A percentile compares a stretch with the other conserved stretches of the same genome.
phyloP scores from a whole-genome alignment of 495 filamentous ascomycete species.

The Daldinia caldariorum region DNA sequence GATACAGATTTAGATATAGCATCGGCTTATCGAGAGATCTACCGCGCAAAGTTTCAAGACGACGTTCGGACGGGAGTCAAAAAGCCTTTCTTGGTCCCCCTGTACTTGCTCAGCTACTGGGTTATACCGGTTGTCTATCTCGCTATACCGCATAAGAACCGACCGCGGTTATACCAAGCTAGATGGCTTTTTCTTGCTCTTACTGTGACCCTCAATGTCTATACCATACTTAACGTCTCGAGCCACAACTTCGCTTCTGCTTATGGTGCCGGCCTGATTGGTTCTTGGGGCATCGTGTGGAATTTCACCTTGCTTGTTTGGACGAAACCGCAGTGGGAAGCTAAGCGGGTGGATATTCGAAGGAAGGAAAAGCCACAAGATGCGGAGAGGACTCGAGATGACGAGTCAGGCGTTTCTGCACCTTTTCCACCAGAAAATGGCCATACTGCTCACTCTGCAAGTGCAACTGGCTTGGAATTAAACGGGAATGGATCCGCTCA shows the following conservation, averaged over 20 bases:
- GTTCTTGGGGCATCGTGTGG: constrained; percentile 75
- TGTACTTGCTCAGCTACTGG: constrained; percentile 57
- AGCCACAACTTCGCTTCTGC: constrained; percentile 67
- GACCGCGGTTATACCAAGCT: constrained; percentile 57
- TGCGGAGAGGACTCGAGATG: constrained; percentile 11
- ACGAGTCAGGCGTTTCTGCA: background rate
- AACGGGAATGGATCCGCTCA: background rate
- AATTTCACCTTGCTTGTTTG: constrained; percentile 68
- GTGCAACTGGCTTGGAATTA: constrained; percentile 18
- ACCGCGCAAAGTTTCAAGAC: constrained; percentile 39
- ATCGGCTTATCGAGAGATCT: constrained; percentile 38
- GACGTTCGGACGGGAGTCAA: constrained; percentile 51
- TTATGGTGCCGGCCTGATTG: constrained; percentile 74
- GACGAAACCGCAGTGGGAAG: constrained; percentile 71
- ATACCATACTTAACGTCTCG: constrained; percentile 60
- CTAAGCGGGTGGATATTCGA: constrained; percentile 69
- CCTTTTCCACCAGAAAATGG: background rate
- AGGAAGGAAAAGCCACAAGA: constrained; percentile 49
- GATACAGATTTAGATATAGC: constrained; percentile 36
- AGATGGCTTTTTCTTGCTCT: constrained; percentile 64
- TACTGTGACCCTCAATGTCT: constrained; percentile 49
- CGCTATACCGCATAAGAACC: constrained; percentile 64
- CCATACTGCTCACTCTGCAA: background rate
- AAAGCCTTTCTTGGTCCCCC: constrained; percentile 66
- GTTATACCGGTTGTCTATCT: constrained; percentile 66